These are phyloP conservation scores for Debaryomycetaceae sp. DNA, from an alignment of 1,139 yeast genomes.

Conservation along the genomic window DNA sequence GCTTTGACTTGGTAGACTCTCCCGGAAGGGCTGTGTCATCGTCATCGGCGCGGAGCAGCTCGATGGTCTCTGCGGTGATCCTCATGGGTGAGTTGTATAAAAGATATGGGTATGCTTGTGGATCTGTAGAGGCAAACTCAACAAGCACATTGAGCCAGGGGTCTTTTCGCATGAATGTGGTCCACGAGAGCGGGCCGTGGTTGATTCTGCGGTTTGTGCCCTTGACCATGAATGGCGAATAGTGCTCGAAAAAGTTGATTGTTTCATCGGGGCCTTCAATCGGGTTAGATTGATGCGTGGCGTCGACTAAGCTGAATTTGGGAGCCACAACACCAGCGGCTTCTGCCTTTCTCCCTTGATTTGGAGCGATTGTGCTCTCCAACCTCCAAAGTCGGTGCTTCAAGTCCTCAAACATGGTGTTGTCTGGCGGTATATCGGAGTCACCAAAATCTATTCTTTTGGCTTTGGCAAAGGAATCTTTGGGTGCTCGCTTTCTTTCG, in stretches of 20 bases:
- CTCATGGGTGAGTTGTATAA: slow-evolving; percentile 3
- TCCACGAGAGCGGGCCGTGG: slow-evolving; percentile 22
- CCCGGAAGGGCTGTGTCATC: slow-evolving; percentile 4
- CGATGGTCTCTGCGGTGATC: slow-evolving; percentile 8
- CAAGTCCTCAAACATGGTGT: too few species aligned
- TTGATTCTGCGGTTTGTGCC: slow-evolving; percentile 16
- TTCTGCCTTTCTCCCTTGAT: too few species aligned
- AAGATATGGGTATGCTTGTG: slow-evolving; percentile 4
- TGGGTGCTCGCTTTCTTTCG: not conserved
- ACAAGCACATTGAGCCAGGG: slow-evolving; percentile 17
- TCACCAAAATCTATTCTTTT: too few species aligned
- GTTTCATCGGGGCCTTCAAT: slow-evolving; percentile 10
- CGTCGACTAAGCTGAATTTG: too few species aligned
- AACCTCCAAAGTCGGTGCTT: too few species aligned
- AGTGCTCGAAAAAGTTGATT: slow-evolving; percentile 21
- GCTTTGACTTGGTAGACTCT: not conserved
- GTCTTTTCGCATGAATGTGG: slow-evolving; percentile 20
- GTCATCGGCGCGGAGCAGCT: slow-evolving; percentile 7
- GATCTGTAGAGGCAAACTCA: slow-evolving; percentile 10
- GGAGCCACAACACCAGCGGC: too few species aligned
- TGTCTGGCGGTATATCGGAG: too few species aligned
- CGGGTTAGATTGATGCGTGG: slow-evolving; percentile 7
- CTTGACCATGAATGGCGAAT: slow-evolving; percentile 16
- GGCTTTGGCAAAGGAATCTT: slow-evolving; percentile 1
- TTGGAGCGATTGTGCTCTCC: too few species aligned